These are phyloP conservation scores for Lactifluus echinatus DNA, from an alignment of 768 basidiomycete genomes.

Conservation along the genomic window DNA sequence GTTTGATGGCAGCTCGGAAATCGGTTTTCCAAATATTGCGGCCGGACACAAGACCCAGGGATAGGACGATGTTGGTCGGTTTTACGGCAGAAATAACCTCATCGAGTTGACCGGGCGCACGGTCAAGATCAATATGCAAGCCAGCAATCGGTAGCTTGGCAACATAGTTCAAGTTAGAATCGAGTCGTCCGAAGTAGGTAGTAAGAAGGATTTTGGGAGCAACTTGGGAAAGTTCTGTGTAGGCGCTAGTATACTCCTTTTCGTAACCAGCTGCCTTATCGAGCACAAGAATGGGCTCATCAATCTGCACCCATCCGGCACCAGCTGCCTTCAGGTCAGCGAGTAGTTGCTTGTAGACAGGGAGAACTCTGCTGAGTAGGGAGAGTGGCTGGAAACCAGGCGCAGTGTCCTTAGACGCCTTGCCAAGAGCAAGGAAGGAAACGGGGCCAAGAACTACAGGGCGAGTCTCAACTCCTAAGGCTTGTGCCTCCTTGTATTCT, in stretches of 20 bases:
- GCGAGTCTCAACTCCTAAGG: slow-evolving; percentile 79
- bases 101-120: slow-evolving; percentile 85
- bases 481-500: slow-evolving; percentile 93
- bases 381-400: slow-evolving; percentile 85
- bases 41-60: slow-evolving; percentile 93
- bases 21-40: slow-evolving; percentile 99
- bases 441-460: slow-evolving; percentile 95
- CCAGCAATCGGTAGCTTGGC: slow-evolving; percentile 89
- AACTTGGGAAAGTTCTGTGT: slow-evolving; percentile 70
- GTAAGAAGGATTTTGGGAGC: slow-evolving; percentile 90
- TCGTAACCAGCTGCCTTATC: slow-evolving; percentile 72
- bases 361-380: slow-evolving; percentile 81
- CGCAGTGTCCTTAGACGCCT: slow-evolving; percentile 77
- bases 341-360: slow-evolving; percentile 86
- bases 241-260: slow-evolving; percentile 72
- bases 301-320: slow-evolving; percentile 90
- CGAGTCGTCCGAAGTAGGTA: slow-evolving; percentile 96
- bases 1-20: slow-evolving; percentile 71
- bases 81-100: slow-evolving; percentile 76
- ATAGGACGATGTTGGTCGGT: slow-evolving; percentile 70
- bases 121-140: slow-evolving; percentile 94
- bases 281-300: slow-evolving; percentile 93
- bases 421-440: slow-evolving; percentile 90
- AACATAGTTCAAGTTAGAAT: slow-evolving; percentile 79
- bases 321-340: slow-evolving; percentile 88